phyloP scores from a whole-genome alignment of 768 basidiomycete species.

The Lactarius hatsudake region DNA sequence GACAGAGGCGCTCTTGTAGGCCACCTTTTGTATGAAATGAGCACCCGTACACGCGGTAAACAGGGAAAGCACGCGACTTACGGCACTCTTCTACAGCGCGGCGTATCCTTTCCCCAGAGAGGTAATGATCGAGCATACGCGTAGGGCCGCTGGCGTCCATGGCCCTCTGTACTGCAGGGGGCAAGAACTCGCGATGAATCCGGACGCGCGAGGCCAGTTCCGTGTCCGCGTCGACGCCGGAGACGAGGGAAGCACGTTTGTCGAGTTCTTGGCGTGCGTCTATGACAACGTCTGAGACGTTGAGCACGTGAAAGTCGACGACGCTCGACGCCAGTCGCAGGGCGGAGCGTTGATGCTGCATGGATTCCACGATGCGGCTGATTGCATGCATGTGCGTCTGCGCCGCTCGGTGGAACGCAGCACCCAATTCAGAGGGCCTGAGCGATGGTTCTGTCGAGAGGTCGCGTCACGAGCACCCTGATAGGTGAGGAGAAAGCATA shows the following conservation, averaged over 20 bases:
- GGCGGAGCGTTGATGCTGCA: constrained; percentile 66
- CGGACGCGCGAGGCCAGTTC: constrained; percentile 62
- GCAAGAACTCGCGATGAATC: constrained; percentile 74
- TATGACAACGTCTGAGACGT: constrained; percentile 60
- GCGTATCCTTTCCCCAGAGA: constrained; percentile 72
- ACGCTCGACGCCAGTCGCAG: constrained; percentile 64
- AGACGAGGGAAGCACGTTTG: constrained; percentile 60
- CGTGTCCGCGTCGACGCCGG: constrained; percentile 65
- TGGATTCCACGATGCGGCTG: constrained; percentile 46
- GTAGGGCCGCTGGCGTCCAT: constrained; percentile 67
- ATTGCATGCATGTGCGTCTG: constrained; percentile 63
- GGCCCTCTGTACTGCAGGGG: constrained; percentile 57
- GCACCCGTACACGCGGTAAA: background rate
- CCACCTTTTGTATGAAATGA: background rate
- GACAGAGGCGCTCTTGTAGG: constrained; percentile 58
- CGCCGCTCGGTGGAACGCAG: constrained; percentile 59
- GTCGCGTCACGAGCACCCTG: background rate
- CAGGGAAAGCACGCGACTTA: constrained; percentile 34
- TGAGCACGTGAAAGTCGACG: constrained; percentile 68
- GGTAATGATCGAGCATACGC: constrained; percentile 75
- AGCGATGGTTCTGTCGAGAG: constrained; percentile 52
- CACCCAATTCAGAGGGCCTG: constrained; percentile 59
- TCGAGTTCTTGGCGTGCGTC: constrained; percentile 60
- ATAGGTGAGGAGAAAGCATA: constrained; percentile 33
- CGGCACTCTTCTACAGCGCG: constrained; percentile 74